Conservation (phyloP, 257 asterid species). For the Nicotiana tomentosiformis region DNA sequence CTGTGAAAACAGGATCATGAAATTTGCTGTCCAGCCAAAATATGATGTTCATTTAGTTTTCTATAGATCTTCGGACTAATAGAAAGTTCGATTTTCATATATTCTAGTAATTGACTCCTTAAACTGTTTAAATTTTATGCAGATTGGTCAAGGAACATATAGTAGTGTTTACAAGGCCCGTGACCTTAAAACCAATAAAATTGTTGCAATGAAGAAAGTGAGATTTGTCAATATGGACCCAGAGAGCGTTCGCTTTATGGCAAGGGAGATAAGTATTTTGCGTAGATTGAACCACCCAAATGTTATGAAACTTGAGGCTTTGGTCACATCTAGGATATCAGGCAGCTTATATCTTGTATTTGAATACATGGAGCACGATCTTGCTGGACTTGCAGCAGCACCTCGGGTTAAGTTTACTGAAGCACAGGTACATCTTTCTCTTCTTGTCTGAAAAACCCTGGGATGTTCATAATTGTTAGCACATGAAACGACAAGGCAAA, state of each 20-base stretch:
- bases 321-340: slow-evolving; percentile 72
- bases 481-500: not conserved
- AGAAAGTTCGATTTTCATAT: not conserved
- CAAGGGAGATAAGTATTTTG: slow-evolving; percentile 74
- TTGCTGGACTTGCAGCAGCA: slow-evolving; percentile 74
- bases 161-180: slow-evolving; percentile 96
- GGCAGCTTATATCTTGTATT: slow-evolving; percentile 84
- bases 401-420: slow-evolving; percentile 69
- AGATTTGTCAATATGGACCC: slow-evolving; percentile 87
- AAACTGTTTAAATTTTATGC: slow-evolving; percentile 7
- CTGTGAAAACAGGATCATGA: not conserved
- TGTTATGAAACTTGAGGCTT: slow-evolving; percentile 80
- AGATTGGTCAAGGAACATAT: slow-evolving; percentile 98
- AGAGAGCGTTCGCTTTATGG: slow-evolving; percentile 94
- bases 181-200: slow-evolving; percentile 49
- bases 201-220: slow-evolving; percentile 92
- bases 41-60: not conserved
- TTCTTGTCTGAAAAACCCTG: not conserved
- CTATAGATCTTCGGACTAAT: not conserved
- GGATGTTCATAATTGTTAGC: not conserved
- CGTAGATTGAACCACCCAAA: slow-evolving; percentile 86
- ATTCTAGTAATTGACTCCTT: not conserved
- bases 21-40: not conserved
- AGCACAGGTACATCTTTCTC: slow-evolving; percentile 51
- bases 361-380: slow-evolving; percentile 97